Evolutionary conservation across 1,284 basidiomycete species (phyloP).

Genomic region (Boletus semigastroideus): DNA sequence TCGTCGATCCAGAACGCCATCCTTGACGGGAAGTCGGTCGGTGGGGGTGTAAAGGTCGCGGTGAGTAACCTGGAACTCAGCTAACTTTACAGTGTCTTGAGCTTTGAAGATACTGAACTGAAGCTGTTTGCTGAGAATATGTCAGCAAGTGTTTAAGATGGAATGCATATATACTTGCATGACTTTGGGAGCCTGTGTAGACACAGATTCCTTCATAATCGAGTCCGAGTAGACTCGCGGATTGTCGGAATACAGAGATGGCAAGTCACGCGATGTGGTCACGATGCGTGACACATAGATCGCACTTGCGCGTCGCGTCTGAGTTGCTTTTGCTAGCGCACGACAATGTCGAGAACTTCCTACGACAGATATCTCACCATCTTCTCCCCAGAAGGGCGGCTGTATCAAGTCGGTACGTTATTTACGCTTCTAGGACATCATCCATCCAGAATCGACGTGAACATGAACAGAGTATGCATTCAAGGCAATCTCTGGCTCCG

Average conservation of each 20-base stretch:
- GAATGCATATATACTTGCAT: constrained; percentile 59
- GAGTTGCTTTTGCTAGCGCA: constrained; percentile 13
- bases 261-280: constrained; percentile 18
- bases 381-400: constrained; percentile 91
- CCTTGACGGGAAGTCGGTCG: constrained; percentile 81
- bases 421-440: neutral
- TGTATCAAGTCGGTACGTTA: constrained; percentile 94
- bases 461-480: constrained; percentile 88
- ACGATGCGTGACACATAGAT: constrained; percentile 25
- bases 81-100: constrained; percentile 91
- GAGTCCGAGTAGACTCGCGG: too few species aligned
- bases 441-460: constrained; percentile 2
- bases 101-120: constrained; percentile 92
- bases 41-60: constrained; percentile 84
- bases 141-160: constrained; percentile 12
- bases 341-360: constrained; percentile 78
- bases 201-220: constrained; percentile 83
- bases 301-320: constrained; percentile 55
- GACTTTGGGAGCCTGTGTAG: constrained; percentile 87
- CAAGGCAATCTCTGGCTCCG: constrained; percentile 97
- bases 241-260: too few species aligned
- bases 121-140: constrained; percentile 73
- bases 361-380: constrained; percentile 90
- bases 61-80: constrained; percentile 93
- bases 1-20: constrained; percentile 88